A percentile compares a stretch with the other conserved stretches of the same genome.
phyloP scores from a whole-genome alignment of 2,329 filamentous ascomycete species.

The Xylariomycetidae sp. region DNA sequence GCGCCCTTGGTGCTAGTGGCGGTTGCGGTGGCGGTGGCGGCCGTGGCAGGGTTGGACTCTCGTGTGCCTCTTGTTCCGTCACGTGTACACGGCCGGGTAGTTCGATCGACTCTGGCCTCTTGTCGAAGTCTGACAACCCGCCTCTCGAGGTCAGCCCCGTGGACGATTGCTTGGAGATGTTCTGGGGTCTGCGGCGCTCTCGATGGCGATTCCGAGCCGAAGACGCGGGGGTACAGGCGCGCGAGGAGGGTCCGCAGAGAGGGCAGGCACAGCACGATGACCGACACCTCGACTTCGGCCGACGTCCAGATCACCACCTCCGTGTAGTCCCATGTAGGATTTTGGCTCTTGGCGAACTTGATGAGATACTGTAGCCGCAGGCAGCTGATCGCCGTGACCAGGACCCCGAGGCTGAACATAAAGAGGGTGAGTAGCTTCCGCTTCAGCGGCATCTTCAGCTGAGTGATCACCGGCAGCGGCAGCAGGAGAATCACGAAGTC shows the following conservation, averaged over 20 bases:
- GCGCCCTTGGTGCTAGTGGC: constrained; percentile 3
- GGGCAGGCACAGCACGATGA: constrained; percentile 10
- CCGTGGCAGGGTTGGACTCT: neutral
- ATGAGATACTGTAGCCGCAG: constrained; percentile 8
- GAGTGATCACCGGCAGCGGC: constrained; percentile 9
- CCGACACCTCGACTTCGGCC: constrained; percentile 5
- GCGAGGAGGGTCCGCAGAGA: constrained; percentile 2
- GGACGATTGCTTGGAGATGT: too few species aligned
- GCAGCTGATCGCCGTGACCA: constrained; percentile 8
- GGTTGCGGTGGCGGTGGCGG: constrained; percentile 5
- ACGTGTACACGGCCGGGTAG: too few species aligned
- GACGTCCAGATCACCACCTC: constrained; percentile 9
- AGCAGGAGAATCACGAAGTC: constrained; percentile 10
- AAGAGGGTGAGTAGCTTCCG: constrained; percentile 7
- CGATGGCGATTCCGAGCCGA: constrained; percentile 1
- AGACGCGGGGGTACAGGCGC: constrained; percentile 1
- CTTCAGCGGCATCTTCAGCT: constrained; percentile 7
- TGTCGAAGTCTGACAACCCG: too few species aligned
- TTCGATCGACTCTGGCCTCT: too few species aligned
- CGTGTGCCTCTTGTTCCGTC: constrained; percentile 1
- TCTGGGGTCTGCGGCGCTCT: neutral
- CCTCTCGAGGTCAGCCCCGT: too few species aligned
- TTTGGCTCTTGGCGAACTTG: constrained; percentile 6
- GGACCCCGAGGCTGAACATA: constrained; percentile 12
- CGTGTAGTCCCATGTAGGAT: constrained; percentile 12